Evolutionary conservation across 2,329 filamentous ascomycete genomes (phyloP), one percentile per base, ranked within the genome.

Genomic region (Alternaria ventricosa): DNA sequence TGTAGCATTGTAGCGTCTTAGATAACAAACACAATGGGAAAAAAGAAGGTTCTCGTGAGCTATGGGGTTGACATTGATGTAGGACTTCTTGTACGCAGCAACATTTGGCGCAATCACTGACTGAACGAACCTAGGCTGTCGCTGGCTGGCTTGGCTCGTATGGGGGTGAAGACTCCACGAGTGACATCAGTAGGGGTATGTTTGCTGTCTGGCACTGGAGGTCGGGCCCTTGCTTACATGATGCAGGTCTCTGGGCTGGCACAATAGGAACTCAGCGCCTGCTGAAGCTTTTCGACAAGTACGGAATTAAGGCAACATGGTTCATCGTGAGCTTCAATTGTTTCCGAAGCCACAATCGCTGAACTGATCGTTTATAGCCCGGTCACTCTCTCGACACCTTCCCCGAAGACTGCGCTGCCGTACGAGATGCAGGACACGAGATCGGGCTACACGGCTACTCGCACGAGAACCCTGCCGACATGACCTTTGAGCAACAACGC

Each of bases 91-190:
- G 20, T 27, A 89, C 55, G 25, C 25, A 64, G 57, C 43, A 30
- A 28, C 86, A 89, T 92, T 3, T 43, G 23, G 12, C 27, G 15
- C 11, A 13, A 15, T 33, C 3, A 43, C 43, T 49, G 20, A 59
- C 13, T 10, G 18, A 12, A 2, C 15, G 6, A 27, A 9, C 5
- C 22, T 23, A 64, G 45, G 58, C 58, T 28, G 89, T 93, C 2
- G 87, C 90, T 2, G 90, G 91, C 9, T 93, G 91, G 91, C 82
- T 93, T 0, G 91, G 91, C 1, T 91, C 88, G 0, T 93, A 94
- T 71, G 89, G 89, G 15, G 90, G 91, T 41, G 87, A 93, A 76
- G 90, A 93, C 74, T 90, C 87, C 8, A 88, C 87, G 1, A 91
- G 86, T 72, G 91, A 93, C 70, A 92, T 93, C 66, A 90, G 87